These are phyloP conservation scores for Paspalum vaginatum DNA, from an alignment of 176 grass and related monocot genomes.

Conservation along the genomic window DNA sequence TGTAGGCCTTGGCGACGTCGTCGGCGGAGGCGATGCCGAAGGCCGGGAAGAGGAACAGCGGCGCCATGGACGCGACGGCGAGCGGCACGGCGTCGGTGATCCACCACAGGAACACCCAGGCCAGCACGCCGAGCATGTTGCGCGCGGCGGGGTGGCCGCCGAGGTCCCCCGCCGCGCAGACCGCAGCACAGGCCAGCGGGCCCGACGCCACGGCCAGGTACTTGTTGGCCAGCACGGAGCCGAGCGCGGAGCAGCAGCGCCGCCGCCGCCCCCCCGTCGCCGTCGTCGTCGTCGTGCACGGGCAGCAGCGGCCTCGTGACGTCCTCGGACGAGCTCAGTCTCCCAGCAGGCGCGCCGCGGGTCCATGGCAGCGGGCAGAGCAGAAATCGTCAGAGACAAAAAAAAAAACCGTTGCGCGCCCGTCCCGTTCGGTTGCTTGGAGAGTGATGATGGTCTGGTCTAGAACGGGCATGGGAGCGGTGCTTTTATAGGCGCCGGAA, in stretches of 20 bases:
- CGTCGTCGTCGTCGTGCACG: slow-evolving; percentile 13
- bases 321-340: slow-evolving; percentile 51
- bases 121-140: slow-evolving; percentile 87
- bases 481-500: slow-evolving; percentile 40
- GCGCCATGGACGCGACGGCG: slow-evolving; percentile 86
- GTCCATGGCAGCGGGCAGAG: slow-evolving; percentile 13
- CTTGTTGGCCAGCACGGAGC: slow-evolving; percentile 45
- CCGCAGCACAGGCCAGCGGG: slow-evolving; percentile 49
- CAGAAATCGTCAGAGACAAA: background rate
- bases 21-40: slow-evolving; percentile 65
- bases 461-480: too few relatives aligned
- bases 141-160: slow-evolving; percentile 47
- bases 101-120: slow-evolving; percentile 98
- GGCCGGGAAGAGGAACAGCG: slow-evolving; percentile 83
- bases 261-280: background rate
- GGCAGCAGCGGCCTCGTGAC: slow-evolving; percentile 58
- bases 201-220: slow-evolving; percentile 61
- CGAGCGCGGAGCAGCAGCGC: slow-evolving; percentile 12
- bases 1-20: slow-evolving; percentile 75
- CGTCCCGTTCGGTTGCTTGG: slow-evolving; percentile 10
- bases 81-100: slow-evolving; percentile 84
- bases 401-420: background rate
- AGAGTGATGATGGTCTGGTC: background rate
- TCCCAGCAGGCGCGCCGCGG: slow-evolving; percentile 21
- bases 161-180: slow-evolving; percentile 51